Evolutionary conservation across 768 basidiomycete species (phyloP).

Genomic region (Pulveroboletus ravenelii): DNA sequence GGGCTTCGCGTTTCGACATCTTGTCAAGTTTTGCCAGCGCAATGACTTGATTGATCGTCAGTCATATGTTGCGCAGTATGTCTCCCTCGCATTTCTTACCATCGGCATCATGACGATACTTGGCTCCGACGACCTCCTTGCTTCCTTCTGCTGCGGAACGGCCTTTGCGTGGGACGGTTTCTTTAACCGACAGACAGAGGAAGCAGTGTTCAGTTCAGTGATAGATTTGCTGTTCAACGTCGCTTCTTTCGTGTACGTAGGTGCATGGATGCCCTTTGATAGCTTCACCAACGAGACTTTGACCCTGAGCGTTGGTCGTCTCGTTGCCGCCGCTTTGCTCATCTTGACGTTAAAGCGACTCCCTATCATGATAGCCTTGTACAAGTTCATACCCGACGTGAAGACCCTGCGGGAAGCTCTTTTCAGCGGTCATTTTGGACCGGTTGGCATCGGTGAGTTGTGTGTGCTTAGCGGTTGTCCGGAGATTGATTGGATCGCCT

Average conservation of each 20-base stretch:
- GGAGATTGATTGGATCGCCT: slow-evolving; percentile 1
- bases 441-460: slow-evolving; percentile 66
- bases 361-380: slow-evolving; percentile 78
- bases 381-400: slow-evolving; percentile 93
- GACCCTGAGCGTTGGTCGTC: slow-evolving; percentile 76
- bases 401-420: slow-evolving; percentile 91
- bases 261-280: slow-evolving; percentile 95
- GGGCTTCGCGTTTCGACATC: slow-evolving; percentile 76
- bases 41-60: slow-evolving; percentile 88
- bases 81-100: slow-evolving; percentile 77
- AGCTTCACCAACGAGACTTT: slow-evolving; percentile 62
- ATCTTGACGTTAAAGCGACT: slow-evolving; percentile 81
- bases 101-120: slow-evolving; percentile 82
- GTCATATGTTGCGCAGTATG: slow-evolving; percentile 91
- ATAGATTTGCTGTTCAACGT: slow-evolving; percentile 96
- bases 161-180: slow-evolving; percentile 98
- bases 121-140: slow-evolving; percentile 90
- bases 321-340: slow-evolving; percentile 77
- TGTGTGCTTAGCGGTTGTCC: background rate
- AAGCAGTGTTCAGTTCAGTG: slow-evolving; percentile 92
- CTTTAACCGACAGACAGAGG: slow-evolving; percentile 90
- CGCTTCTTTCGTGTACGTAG: slow-evolving; percentile 92
- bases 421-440: slow-evolving; percentile 95
- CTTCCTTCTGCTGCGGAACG: slow-evolving; percentile 91
- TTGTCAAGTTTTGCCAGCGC: slow-evolving; percentile 90